Evolutionary conservation across 768 basidiomycete species (phyloP).

Genomic region (Podaxis sp.): DNA sequence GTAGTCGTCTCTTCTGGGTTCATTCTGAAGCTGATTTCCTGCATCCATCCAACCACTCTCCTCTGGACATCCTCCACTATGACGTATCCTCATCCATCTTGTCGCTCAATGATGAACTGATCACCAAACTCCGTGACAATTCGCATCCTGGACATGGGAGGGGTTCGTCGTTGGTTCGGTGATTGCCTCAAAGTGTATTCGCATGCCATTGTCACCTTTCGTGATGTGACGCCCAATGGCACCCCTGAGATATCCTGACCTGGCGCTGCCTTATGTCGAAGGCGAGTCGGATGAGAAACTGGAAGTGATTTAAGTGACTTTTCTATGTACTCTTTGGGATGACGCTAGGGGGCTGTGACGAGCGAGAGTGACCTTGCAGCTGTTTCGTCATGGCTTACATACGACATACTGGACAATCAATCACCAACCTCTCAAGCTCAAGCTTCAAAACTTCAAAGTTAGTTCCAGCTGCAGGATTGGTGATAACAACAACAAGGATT

Average conservation of each 20-base stretch:
- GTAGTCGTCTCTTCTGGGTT: not conserved
- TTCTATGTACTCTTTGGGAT: no score
- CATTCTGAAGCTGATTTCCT: not conserved
- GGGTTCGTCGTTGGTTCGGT: constrained; percentile 5
- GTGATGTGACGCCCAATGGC: not conserved
- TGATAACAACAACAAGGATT: no score
- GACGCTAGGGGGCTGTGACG: no score
- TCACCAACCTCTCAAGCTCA: no score
- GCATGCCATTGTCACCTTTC: not conserved
- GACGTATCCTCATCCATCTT: not conserved
- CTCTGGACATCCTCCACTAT: not conserved
- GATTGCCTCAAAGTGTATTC: not conserved
- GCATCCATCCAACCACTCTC: not conserved
- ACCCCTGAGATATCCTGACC: constrained; percentile 4
- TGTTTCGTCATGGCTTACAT: no score
- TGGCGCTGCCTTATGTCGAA: not conserved
- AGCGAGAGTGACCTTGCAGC: no score
- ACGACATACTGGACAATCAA: no score
- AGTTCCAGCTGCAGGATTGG: no score
- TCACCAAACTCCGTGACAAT: not conserved
- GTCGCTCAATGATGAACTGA: not conserved
- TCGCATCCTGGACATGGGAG: not conserved
- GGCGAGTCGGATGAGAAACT: not conserved
- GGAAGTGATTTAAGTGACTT: no score
- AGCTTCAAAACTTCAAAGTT: no score